phyloP scores from a whole-genome alignment of 192 early-diverging fungal genomes.

The Backusella luteola region DNA sequence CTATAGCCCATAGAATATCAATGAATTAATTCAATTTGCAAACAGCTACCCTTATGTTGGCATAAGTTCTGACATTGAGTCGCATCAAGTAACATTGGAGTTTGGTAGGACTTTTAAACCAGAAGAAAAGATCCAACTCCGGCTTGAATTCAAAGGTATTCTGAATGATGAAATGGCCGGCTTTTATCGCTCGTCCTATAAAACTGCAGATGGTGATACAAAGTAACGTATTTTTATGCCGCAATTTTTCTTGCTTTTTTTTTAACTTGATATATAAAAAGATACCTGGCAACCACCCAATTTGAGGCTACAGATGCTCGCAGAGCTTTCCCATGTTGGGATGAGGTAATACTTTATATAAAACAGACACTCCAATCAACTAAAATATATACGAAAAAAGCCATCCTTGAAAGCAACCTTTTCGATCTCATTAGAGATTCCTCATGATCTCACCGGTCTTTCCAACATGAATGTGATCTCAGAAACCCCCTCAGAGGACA shows the following conservation, averaged over 20 bases:
- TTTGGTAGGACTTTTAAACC: slow-evolving; percentile 59
- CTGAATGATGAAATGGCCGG: slow-evolving; percentile 90
- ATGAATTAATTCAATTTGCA: slow-evolving; percentile 18
- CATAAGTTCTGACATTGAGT: not conserved
- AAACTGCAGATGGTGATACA: slow-evolving; percentile 53
- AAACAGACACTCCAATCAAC: not conserved
- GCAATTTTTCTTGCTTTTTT: no score
- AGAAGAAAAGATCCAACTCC: slow-evolving; percentile 36
- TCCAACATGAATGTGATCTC: slow-evolving; percentile 89
- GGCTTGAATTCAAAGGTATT: slow-evolving; percentile 60
- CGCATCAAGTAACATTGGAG: slow-evolving; percentile 51
- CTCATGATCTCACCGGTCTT: slow-evolving; percentile 70
- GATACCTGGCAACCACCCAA: slow-evolving; percentile 88
- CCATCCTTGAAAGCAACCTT: slow-evolving; percentile 95
- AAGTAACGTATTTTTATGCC: slow-evolving; percentile 22
- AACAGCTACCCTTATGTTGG: not conserved
- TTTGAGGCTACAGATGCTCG: slow-evolving; percentile 93
- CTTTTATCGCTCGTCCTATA: slow-evolving; percentile 88
- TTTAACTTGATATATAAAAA: slow-evolving; percentile 13
- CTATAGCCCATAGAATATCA: not conserved
- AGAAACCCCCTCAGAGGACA: slow-evolving; percentile 48
- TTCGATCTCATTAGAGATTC: slow-evolving; percentile 80
- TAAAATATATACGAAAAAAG: slow-evolving; percentile 16
- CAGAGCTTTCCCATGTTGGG: slow-evolving; percentile 91
- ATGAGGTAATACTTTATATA: slow-evolving; percentile 59